Evolutionary conservation across 129 eudicot genomes (phyloP).

Genomic region (Helianthus tuberosus): DNA sequence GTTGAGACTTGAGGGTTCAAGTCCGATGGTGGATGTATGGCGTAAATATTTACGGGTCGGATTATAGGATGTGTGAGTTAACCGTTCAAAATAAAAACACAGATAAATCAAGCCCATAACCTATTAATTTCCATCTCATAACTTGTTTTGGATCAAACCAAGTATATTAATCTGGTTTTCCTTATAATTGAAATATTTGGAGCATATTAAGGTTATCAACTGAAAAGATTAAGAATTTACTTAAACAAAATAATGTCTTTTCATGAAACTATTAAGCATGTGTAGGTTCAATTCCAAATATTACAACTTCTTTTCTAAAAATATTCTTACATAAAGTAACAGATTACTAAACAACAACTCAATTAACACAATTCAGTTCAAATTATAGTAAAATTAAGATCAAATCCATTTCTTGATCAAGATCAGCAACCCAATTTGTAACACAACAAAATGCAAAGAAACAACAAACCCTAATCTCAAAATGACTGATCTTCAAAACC

Average conservation of each 20-base stretch:
- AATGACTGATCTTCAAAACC: constrained; percentile 6
- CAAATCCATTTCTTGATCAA: neutral
- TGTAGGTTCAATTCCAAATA: constrained; percentile 2
- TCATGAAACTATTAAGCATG: neutral
- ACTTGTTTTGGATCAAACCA: neutral
- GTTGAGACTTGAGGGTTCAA: too few relatives aligned
- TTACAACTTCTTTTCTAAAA: neutral
- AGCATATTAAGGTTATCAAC: neutral
- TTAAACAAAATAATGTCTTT: neutral
- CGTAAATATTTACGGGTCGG: too few relatives aligned
- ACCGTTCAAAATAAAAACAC: too few relatives aligned
- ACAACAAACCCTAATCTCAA: constrained; percentile 16
- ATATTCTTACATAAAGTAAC: neutral
- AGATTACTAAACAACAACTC: neutral
- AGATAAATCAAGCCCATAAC: neutral
- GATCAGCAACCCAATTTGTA: too few relatives aligned
- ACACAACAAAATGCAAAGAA: neutral
- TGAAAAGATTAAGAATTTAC: neutral
- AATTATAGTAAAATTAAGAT: neutral
- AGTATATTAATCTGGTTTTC: neutral
- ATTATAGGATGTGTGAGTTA: too few relatives aligned
- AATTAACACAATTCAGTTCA: constrained; percentile 2
- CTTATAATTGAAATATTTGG: neutral
- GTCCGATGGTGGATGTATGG: too few relatives aligned
- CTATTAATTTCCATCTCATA: neutral